Conservation (phyloP, 768 basidiomycete genomes). For the Boletellus ananiceps region DNA sequence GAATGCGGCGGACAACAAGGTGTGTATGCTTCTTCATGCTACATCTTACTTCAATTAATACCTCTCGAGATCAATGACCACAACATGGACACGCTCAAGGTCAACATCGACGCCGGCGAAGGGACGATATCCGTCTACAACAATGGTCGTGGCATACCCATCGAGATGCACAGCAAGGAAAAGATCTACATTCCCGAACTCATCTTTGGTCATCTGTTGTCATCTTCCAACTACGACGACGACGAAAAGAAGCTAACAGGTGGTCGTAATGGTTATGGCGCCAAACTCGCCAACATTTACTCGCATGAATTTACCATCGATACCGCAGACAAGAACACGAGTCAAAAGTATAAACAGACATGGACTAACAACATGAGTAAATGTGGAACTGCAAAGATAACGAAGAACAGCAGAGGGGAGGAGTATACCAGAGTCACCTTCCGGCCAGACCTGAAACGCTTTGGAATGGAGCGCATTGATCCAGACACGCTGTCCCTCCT, state of each 20-base stretch:
- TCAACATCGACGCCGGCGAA: constrained; percentile 79
- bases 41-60: neutral
- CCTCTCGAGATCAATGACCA: constrained; percentile 77
- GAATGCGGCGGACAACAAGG: constrained; percentile 99
- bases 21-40: constrained; percentile 29
- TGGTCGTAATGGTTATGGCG: constrained; percentile 97
- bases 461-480: constrained; percentile 90
- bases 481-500: constrained; percentile 86
- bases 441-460: constrained; percentile 85
- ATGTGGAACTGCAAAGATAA: constrained; percentile 88
- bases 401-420: constrained; percentile 80
- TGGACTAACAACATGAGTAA: constrained; percentile 93
- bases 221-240: constrained; percentile 97
- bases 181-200: constrained; percentile 95
- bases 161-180: constrained; percentile 91
- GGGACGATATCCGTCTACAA: constrained; percentile 90
- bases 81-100: constrained; percentile 87
- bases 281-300: constrained; percentile 97
- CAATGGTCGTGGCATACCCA: constrained; percentile 94
- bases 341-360: constrained; percentile 91
- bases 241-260: constrained; percentile 98
- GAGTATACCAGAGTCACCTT: constrained; percentile 94
- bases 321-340: constrained; percentile 82
- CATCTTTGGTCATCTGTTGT: constrained; percentile 93
- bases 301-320: constrained; percentile 95